phyloP scores from a whole-genome alignment of 441 rosid species.

The Pelargonium hybrid region DNA sequence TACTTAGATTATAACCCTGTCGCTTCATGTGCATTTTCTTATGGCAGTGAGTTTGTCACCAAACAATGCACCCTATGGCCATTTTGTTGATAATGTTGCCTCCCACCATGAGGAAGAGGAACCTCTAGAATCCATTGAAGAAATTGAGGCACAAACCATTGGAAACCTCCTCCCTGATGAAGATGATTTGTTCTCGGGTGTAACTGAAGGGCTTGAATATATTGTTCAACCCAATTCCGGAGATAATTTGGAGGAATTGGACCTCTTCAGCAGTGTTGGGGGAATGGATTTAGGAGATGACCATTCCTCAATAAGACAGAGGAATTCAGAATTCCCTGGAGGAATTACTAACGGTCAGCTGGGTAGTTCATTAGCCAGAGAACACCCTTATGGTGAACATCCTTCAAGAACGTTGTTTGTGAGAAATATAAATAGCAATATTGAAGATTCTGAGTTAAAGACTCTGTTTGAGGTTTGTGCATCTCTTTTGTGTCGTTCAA shows the following conservation, averaged over 20 bases:
- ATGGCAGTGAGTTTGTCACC: constrained; percentile 44
- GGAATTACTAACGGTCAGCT: constrained; percentile 29
- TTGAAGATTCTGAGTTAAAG: constrained; percentile 52
- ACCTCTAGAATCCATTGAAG: constrained; percentile 44
- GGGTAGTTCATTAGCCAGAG: constrained; percentile 30
- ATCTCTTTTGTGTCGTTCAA: constrained; percentile 10
- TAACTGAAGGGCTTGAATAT: constrained; percentile 35
- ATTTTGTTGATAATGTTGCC: constrained; percentile 34
- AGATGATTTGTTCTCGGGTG: constrained; percentile 56
- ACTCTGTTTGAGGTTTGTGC: constrained; percentile 43
- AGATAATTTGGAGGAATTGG: constrained; percentile 50
- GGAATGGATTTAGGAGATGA: constrained; percentile 62
- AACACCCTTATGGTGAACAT: constrained; percentile 37
- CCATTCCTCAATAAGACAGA: constrained; percentile 22
- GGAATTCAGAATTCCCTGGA: constrained; percentile 26
- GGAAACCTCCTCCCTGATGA: constrained; percentile 65
- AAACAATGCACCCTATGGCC: constrained; percentile 29
- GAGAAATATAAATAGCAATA: constrained; percentile 46
- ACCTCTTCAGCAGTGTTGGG: constrained; percentile 54
- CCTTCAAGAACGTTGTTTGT: constrained; percentile 58
- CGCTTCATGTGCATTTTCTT: constrained; percentile 20
- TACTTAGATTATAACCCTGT: constrained; percentile 3
- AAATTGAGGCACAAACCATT: constrained; percentile 58
- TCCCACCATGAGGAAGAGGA: constrained; percentile 43
- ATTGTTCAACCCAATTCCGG: constrained; percentile 23